A percentile compares a stretch with the other conserved stretches of the same genome.
Conservation (phyloP, 2,329 filamentous ascomycete genomes). For the Penicillium sp. region DNA sequence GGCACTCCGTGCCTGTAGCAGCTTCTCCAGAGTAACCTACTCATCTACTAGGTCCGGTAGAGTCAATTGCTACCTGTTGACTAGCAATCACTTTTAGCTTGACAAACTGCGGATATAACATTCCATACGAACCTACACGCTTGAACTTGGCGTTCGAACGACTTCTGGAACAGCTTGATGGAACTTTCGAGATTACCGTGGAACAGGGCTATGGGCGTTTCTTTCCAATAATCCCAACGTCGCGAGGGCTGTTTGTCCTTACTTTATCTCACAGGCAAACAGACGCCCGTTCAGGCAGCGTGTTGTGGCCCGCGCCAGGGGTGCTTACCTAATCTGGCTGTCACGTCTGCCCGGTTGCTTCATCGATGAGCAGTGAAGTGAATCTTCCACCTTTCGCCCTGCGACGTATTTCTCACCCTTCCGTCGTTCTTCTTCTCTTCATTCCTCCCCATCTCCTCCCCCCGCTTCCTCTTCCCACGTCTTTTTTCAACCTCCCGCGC, state of each 20-base stretch:
- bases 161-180: background rate
- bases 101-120: background rate
- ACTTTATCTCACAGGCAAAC: too few relatives aligned
- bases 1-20: too few relatives aligned
- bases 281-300: background rate
- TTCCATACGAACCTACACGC: background rate
- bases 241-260: background rate
- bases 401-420: constrained; percentile 16
- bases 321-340: constrained; percentile 25
- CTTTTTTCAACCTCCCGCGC: background rate
- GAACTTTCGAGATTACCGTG: background rate
- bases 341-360: constrained; percentile 23
- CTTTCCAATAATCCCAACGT: too few relatives aligned
- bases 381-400: constrained; percentile 24
- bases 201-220: too few relatives aligned
- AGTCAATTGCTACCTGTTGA: background rate
- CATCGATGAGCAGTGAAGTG: constrained; percentile 22
- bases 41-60: too few relatives aligned
- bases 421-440: constrained; percentile 14
- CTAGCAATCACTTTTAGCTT: background rate
- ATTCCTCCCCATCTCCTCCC: constrained; percentile 5
- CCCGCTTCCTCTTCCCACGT: background rate
- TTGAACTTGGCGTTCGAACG: background rate
- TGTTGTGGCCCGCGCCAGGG: constrained; percentile 14
- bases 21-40: too few relatives aligned